Percentiles rank a stretch among this genome's conserved stretches.
Conservation (phyloP, 371 early-diverging fungal genomes). For the Mucor piriformis region DNA sequence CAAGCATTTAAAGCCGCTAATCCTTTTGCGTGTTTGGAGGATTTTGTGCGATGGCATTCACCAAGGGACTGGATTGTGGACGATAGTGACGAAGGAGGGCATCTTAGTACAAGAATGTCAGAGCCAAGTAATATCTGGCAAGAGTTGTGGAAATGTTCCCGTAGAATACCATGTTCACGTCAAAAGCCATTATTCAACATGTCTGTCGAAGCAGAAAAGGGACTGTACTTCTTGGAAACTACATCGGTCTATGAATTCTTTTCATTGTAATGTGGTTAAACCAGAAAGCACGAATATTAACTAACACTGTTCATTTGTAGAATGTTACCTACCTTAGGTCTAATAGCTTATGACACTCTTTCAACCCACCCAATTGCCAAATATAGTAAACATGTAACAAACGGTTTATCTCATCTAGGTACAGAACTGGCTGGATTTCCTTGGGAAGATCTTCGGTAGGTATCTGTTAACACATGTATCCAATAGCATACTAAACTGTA, state of each 20-base stretch:
- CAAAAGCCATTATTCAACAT: slow-evolving; percentile 86
- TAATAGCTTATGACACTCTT: slow-evolving; percentile 78
- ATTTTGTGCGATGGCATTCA: slow-evolving; percentile 97
- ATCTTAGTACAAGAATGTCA: slow-evolving; percentile 80
- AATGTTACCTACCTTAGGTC: slow-evolving; percentile 72
- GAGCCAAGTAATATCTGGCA: slow-evolving; percentile 86
- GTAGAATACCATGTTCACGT: slow-evolving; percentile 66
- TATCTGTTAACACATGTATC: not conserved
- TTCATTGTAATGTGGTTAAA: slow-evolving; percentile 51
- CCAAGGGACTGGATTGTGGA: slow-evolving; percentile 80
- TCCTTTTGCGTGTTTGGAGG: slow-evolving; percentile 76
- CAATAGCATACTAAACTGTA: not conserved
- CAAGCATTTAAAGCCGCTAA: slow-evolving; percentile 87
- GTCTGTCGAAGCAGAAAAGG: slow-evolving; percentile 74
- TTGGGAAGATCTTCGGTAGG: slow-evolving; percentile 58
- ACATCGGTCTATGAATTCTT: slow-evolving; percentile 69
- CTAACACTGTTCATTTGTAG: slow-evolving; percentile 27
- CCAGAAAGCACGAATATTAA: not conserved
- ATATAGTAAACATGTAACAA: slow-evolving; percentile 48
- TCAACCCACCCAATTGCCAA: slow-evolving; percentile 64
- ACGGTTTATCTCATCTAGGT: slow-evolving; percentile 50
- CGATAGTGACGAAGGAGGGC: slow-evolving; percentile 34
- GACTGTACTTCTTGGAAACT: slow-evolving; percentile 73
- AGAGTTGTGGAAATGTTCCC: slow-evolving; percentile 79
- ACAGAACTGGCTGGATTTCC: slow-evolving; percentile 45